A percentile compares a stretch with the other conserved stretches of the same genome.
Evolutionary conservation across 2,329 filamentous ascomycete species (phyloP).

Genomic region (Trichoderma sp.): DNA sequence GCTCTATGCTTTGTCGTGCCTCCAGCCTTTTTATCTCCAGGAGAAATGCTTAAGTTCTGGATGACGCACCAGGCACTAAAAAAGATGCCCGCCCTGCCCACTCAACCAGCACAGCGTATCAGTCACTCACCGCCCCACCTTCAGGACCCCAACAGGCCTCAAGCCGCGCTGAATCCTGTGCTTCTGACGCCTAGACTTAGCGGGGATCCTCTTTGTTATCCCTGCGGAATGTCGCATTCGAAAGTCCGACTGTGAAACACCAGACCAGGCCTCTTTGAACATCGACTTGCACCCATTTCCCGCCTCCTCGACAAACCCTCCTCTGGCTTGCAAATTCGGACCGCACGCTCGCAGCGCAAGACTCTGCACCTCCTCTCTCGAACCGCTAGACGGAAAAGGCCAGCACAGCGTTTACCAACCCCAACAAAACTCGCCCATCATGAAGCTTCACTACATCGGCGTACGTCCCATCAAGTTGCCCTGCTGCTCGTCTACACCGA

Average conservation of each 20-base stretch:
- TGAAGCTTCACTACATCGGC: conserved; percentile 87
- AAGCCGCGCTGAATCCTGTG: conserved; percentile 1
- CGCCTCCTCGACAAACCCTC: neutral
- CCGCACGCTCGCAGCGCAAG: neutral
- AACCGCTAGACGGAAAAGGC: neutral
- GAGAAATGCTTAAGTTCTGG: neutral
- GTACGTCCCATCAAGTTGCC: conserved; percentile 48
- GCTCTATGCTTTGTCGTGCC: neutral
- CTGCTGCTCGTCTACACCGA: conserved; percentile 2
- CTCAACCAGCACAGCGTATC: no score
- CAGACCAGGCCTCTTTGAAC: neutral
- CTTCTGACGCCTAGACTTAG: neutral
- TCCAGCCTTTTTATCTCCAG: neutral
- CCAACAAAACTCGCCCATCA: conserved; percentile 40
- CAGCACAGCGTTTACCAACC: no score
- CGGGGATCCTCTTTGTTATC: neutral
- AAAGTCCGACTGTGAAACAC: conserved; percentile 11
- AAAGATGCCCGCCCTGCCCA: conserved; percentile 9
- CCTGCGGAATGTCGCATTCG: conserved; percentile 5
- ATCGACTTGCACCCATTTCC: neutral
- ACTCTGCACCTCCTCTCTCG: neutral
- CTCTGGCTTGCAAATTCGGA: neutral
- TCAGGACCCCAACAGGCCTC: neutral
- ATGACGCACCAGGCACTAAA: conserved; percentile 4
- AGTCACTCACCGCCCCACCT: neutral